Evolutionary conservation across 495 filamentous ascomycete genomes (phyloP).

Genomic region (Stereocaulon alpinum): DNA sequence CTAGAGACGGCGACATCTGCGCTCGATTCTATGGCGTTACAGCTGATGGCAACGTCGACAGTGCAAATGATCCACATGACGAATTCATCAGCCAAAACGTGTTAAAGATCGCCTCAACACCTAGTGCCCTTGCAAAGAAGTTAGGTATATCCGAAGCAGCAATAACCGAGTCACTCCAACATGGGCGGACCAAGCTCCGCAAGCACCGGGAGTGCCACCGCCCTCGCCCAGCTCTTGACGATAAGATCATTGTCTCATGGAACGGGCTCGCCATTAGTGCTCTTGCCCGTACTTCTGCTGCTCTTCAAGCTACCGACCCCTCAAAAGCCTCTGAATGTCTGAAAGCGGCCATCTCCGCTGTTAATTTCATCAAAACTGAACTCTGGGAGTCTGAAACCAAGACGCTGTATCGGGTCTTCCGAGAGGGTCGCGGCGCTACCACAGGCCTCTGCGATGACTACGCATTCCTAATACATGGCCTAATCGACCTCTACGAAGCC

Average conservation of each 20-base stretch:
- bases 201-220: constrained; percentile 66
- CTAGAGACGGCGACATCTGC: constrained; percentile 60
- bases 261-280: constrained; percentile 87
- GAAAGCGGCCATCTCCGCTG: constrained; percentile 56
- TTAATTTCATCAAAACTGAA: constrained; percentile 64
- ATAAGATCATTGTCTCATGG: constrained; percentile 81
- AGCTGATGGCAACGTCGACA: constrained; percentile 81
- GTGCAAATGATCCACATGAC: constrained; percentile 76
- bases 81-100: constrained; percentile 79
- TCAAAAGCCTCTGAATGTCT: constrained; percentile 49
- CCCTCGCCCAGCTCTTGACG: constrained; percentile 72
- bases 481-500: constrained; percentile 80
- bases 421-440: constrained; percentile 59
- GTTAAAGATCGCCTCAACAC: constrained; percentile 47
- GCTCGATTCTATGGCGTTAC: constrained; percentile 79
- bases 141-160: constrained; percentile 56
- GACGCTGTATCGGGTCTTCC: constrained; percentile 65
- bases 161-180: constrained; percentile 49
- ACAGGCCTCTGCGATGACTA: constrained; percentile 91
- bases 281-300: constrained; percentile 61
- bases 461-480: constrained; percentile 74
- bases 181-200: constrained; percentile 58
- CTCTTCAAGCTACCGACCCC: constrained; percentile 50
- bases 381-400: constrained; percentile 57
- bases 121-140: constrained; percentile 61